These are phyloP conservation scores for Trichoderma citrinoviride DNA, from an alignment of 2,329 filamentous ascomycete species.

Conservation along the genomic window DNA sequence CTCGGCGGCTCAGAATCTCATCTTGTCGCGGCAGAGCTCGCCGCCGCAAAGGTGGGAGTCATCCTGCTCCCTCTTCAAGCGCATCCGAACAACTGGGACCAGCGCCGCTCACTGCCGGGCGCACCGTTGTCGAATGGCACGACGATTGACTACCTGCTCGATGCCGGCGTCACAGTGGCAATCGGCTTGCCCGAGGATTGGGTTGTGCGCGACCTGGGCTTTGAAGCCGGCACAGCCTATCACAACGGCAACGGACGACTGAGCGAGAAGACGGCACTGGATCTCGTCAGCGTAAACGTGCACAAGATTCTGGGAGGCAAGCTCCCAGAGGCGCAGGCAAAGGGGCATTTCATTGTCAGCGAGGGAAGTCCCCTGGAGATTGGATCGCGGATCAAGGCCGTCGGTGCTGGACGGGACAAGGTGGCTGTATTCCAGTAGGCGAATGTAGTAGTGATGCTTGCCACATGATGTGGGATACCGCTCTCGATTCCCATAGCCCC, in stretches of 20 bases:
- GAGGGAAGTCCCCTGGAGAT: slow-evolving; percentile 64
- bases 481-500: not conserved
- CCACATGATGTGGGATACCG: not conserved
- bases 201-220: slow-evolving; percentile 57
- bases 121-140: slow-evolving; percentile 66
- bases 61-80: slow-evolving; percentile 59
- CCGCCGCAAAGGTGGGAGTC: slow-evolving; percentile 55
- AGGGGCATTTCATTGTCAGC: slow-evolving; percentile 57
- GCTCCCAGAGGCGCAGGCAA: slow-evolving; percentile 28
- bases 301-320: slow-evolving; percentile 53
- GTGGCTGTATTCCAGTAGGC: slow-evolving; percentile 36
- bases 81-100: slow-evolving; percentile 56
- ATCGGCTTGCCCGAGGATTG: slow-evolving; percentile 62
- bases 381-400: slow-evolving; percentile 53
- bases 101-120: slow-evolving; percentile 60
- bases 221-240: slow-evolving; percentile 59
- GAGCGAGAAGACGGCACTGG: slow-evolving; percentile 53
- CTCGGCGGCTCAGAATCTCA: slow-evolving; percentile 63
- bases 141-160: slow-evolving; percentile 54
- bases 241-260: slow-evolving; percentile 55
- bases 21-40: slow-evolving; percentile 57
- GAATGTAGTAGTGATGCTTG: not conserved
- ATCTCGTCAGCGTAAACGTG: slow-evolving; percentile 56
- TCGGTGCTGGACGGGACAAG: slow-evolving; percentile 39
- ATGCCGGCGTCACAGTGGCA: slow-evolving; percentile 57